Evolutionary conservation across 352 stramenopile genomes (phyloP), one percentile per base, ranked within the genome.

Genomic region (Aphanomyces invadans): DNA sequence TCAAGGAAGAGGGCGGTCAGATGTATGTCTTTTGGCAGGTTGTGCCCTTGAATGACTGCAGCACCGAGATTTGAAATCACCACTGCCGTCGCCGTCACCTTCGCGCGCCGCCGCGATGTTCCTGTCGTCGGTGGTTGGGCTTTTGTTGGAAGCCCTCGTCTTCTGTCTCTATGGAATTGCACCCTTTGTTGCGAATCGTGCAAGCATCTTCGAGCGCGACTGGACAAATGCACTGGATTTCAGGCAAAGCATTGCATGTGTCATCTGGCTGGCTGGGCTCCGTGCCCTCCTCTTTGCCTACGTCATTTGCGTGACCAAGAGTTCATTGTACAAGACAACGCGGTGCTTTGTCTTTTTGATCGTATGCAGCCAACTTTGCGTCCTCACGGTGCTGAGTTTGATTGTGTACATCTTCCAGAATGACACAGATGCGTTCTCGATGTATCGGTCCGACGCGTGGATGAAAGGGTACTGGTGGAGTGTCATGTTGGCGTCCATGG

Each of bases 311-410:
- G 69, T 76, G 48, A 90, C 82, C 71, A 89, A 91, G 70, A 82
- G 71, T 63, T 78, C 80, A 33, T 81, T 83, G 39, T 64, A 64
- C 38, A 45, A 46, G 17, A 83, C 81, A 31, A 90, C 84, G 44
- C 82, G 84, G 17, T 77, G 72, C 65, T 91, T 93, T 65, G 82
- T 93, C 25, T 89, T 93, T 62, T 73, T 87, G 28, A 81, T 90
- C 31, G 88, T 86, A 15, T 79, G 90, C 19, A 42, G 75, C 5
- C 76, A 91, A 61, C 73, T 73, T 17, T 64, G 55, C 29, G 51
- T 74, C 10, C 69, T 77, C 1, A 77, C 70, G 36, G 74, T 74
- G 23, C 62, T 88, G 29, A 75, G 71, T 15, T 83, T 80, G 33
- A 65, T 91, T 48, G 65, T 89, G 32, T 69, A 91, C 39, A 91